Conservation (phyloP, 805 yeast species). For the Brettanomyces custersianus region DNA sequence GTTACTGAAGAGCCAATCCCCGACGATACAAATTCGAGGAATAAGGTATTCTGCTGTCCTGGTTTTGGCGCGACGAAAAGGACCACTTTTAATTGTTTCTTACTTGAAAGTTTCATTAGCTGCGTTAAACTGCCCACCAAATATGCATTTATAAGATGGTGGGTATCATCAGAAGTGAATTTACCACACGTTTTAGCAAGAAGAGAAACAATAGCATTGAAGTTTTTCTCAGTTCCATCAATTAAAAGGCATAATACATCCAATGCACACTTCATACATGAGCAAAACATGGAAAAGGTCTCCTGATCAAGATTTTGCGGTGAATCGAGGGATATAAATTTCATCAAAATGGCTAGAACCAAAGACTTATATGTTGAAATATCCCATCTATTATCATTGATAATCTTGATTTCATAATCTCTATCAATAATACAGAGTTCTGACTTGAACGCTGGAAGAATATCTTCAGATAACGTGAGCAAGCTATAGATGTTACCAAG, state of each 20-base stretch:
- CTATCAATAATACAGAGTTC: constrained; percentile 53
- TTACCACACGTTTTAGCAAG: constrained; percentile 10
- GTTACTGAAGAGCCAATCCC: constrained; percentile 17
- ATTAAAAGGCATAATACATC: constrained; percentile 36
- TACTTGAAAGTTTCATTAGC: constrained; percentile 18
- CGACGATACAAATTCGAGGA: constrained; percentile 17
- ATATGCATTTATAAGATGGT: constrained; percentile 11
- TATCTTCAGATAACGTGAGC: constrained; percentile 35
- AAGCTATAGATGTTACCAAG: constrained; percentile 44
- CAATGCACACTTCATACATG: constrained; percentile 35
- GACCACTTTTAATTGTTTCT: constrained; percentile 8
- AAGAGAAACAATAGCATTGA: constrained; percentile 24
- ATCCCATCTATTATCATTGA: constrained; percentile 36
- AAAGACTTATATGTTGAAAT: constrained; percentile 56
- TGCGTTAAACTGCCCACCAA: constrained; percentile 17
- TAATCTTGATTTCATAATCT: constrained; percentile 31
- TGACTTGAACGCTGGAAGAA: constrained; percentile 41
- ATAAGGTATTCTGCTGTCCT: constrained; percentile 7
- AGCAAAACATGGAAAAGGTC: constrained; percentile 22
- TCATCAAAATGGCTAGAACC: constrained; percentile 34
- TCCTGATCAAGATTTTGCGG: constrained; percentile 12
- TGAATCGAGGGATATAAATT: constrained; percentile 29
- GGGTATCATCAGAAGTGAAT: constrained; percentile 5
- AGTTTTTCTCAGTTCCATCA: constrained; percentile 50
- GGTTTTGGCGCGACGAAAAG: constrained; percentile 12